Evolutionary conservation across 2,329 filamentous ascomycete genomes (phyloP), one percentile per base, ranked within the genome.

Genomic region (Epichloe sibirici): DNA sequence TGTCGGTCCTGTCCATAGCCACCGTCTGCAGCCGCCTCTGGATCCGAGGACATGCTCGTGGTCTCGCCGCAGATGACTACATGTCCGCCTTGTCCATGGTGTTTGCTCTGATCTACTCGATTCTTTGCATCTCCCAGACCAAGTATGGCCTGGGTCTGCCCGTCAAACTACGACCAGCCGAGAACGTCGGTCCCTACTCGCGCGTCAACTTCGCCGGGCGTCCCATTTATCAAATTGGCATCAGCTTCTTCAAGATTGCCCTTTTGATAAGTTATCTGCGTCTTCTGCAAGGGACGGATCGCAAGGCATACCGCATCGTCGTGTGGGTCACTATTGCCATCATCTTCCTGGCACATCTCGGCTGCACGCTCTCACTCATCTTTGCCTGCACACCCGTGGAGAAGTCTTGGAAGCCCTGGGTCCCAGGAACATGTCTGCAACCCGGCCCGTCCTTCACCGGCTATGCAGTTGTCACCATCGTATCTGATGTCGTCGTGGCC

Each of bases 241-340:
- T 79, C 60, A 74, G 73, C 54, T 76, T 76, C 53, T 79, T 79
- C 69, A 79, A 79, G 59, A 71, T 77, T 31, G 74, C 76, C 0
- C 65, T 79, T 2, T 65, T 76, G 53, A 71, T 78, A 57, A 76
- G 73, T 56, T 79, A 78, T 56, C 62, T 78, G 17, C 71, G 74
- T 5, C 68, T 79, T 2, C 65, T 79, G 37, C 69, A 71, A 43
- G 71, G 72, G 1, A 78, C 74, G 0, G 69, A 71, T 28, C 73
- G 75, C 49, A 65, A 58, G 23, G 45, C 56, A 0, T 79, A 78
- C 48, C 68, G 73, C 2, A 57, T 61, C 1, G 52, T 73, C 3
- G 73, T 79, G 12, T 76, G 70, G 69, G 45, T 61, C 3, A 67
- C 71, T 48, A 75, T 76, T 25, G 56, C 58, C 0, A 44, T 71